Evolutionary conservation across 371 early-diverging fungal genomes (phyloP), one percentile per base, ranked within the genome.

Genomic region (Mortierella sp.): DNA sequence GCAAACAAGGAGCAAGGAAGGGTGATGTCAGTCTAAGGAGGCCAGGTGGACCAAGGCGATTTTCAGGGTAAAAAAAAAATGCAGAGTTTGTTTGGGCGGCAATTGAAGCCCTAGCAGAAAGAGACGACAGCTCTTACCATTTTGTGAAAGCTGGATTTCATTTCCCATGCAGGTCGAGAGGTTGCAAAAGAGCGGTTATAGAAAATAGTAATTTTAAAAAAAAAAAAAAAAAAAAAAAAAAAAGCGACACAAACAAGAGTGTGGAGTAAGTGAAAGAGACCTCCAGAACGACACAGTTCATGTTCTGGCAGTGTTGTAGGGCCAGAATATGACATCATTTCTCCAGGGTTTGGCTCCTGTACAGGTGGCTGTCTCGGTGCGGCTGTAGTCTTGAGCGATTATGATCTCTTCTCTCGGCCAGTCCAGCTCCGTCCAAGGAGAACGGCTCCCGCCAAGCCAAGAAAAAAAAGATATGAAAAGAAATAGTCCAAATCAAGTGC

Each of bases 71-170:
- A n/a, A n/a, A n/a, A n/a, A 2, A 57, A 23, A 37, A 37, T 37
- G 37, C 37, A 37, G 37, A 37, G 37, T 9, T n/a, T 50, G 50
- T 16, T 50, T 16, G 50, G 50, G 16, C 21, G 50, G 16, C n/a
- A 50, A 50, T n/a, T 16, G 50, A 50, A 50, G 50, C n/a, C 14
- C 21, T 14, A 21, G 50, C 21, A n/a, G 50, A 50, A 50, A 21
- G 50, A n/a, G 50, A 5, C 5, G 50, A 14, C 9, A 26, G 57
- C n/a, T 9, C 72, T 65, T 87, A 88, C 90, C 93, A 94, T 86
- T 93, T 94, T 19, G 94, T 93, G 68, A 93, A 93, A n/a, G 94
- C 91, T 91, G 37, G 3, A 37, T 5, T 37, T 37, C 37, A 37
- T 37, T 37, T 37, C 37, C 37, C 37, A 37, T 37, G 37, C 37